These are phyloP conservation scores for Ceratocystis colombiana DNA, from an alignment of 2,329 filamentous ascomycete species.

Conservation along the genomic window DNA sequence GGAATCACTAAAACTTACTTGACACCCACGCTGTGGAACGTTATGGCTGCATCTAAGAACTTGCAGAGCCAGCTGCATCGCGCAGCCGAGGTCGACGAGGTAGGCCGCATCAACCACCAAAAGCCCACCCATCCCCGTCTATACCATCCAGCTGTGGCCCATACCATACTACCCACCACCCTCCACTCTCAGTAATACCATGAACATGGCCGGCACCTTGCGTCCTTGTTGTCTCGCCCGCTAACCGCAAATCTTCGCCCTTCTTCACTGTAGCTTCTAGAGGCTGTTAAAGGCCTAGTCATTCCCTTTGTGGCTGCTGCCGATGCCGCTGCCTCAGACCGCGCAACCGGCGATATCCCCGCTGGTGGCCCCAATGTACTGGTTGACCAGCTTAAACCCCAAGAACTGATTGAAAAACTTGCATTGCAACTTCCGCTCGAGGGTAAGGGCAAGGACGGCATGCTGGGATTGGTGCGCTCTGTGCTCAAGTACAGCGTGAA, in stretches of 20 bases:
- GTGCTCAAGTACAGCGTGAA: slow-evolving; percentile 84
- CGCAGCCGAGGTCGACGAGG: slow-evolving; percentile 40
- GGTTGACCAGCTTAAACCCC: slow-evolving; percentile 52
- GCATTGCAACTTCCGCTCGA: slow-evolving; percentile 47
- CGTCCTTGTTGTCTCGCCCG: background rate
- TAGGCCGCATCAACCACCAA: slow-evolving; percentile 30
- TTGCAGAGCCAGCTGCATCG: slow-evolving; percentile 29
- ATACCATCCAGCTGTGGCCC: background rate
- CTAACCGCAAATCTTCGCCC: background rate
- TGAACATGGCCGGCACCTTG: background rate
- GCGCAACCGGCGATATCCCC: slow-evolving; percentile 39
- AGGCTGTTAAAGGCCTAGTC: slow-evolving; percentile 56
- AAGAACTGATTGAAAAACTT: slow-evolving; percentile 46
- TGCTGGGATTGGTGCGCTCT: slow-evolving; percentile 59
- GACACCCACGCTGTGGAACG: background rate
- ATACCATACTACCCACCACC: background rate
- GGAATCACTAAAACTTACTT: too few species aligned
- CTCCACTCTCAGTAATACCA: background rate
- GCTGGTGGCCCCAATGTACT: slow-evolving; percentile 46
- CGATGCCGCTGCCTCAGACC: slow-evolving; percentile 43
- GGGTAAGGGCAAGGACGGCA: slow-evolving; percentile 51
- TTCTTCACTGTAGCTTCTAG: slow-evolving; percentile 48
- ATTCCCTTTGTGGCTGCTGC: slow-evolving; percentile 61
- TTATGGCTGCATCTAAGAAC: slow-evolving; percentile 12
- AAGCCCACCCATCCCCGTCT: background rate